phyloP scores from a whole-genome alignment of 23 red algal species.

The Pyropia haitanensis region DNA sequence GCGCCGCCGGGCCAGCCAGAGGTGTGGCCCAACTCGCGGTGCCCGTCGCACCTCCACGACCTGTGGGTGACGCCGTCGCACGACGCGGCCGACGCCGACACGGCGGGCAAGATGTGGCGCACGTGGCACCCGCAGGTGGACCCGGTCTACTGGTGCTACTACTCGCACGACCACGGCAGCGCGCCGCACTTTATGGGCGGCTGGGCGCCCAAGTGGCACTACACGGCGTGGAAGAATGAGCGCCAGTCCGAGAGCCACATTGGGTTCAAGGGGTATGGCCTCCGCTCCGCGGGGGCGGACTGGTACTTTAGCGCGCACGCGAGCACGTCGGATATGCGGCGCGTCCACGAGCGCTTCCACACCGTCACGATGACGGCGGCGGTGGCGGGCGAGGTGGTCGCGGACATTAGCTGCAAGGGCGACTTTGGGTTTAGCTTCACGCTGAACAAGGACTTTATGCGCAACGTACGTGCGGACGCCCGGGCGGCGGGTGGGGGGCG shows the following conservation, averaged over 20 bases:
- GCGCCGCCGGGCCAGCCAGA: not conserved
- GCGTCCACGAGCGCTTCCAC: conserved; percentile 23
- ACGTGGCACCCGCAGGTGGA: conserved; percentile 37
- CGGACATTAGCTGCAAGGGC: too few species aligned
- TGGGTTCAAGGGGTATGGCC: conserved; percentile 34
- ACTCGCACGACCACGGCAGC: conserved; percentile 30
- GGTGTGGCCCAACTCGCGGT: conserved; percentile 18
- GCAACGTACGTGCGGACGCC: too few species aligned
- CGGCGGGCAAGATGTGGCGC: conserved; percentile 21
- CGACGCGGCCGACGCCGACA: not conserved
- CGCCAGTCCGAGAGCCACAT: conserved; percentile 28
- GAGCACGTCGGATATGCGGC: conserved; percentile 6
- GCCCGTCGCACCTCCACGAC: conserved; percentile 36
- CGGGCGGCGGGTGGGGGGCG: too few species aligned
- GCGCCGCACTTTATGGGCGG: conserved; percentile 5
- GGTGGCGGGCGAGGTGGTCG: too few species aligned
- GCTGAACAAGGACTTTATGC: too few species aligned
- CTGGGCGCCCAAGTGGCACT: conserved; percentile 19
- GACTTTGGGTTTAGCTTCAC: too few species aligned
- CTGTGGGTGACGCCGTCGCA: conserved; percentile 21
- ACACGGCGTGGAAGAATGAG: conserved; percentile 43
- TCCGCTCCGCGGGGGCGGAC: conserved; percentile 10
- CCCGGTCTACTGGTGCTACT: conserved; percentile 45
- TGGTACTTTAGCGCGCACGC: conserved; percentile 10
- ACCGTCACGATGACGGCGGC: conserved; percentile 18